A percentile compares a stretch with the other conserved stretches of the same genome.
phyloP scores from a whole-genome alignment of 768 basidiomycete species.

The Tubosaeta sp. region DNA sequence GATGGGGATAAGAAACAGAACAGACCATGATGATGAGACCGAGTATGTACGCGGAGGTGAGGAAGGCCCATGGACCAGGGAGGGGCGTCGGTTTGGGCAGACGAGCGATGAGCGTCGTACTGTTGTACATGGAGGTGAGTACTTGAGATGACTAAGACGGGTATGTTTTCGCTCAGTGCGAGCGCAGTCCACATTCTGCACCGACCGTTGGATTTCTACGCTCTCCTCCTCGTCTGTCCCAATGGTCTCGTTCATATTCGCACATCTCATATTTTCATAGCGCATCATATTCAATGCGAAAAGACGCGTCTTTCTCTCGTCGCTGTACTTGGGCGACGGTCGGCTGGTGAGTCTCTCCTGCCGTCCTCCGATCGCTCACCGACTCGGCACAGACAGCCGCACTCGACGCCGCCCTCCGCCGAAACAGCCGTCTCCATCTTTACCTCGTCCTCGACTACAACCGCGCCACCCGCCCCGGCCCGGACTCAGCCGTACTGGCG shows the following conservation, averaged over 20 bases:
- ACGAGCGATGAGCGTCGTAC: no score
- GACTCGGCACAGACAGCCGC: constrained; percentile 30
- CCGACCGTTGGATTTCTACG: constrained; percentile 57
- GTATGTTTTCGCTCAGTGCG: constrained; percentile 18
- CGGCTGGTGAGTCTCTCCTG: constrained; percentile 60
- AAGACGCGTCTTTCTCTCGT: constrained; percentile 81
- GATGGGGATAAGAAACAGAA: neutral
- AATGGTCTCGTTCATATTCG: neutral
- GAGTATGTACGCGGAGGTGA: constrained; percentile 69
- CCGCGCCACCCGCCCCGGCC: constrained; percentile 70
- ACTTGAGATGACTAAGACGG: neutral
- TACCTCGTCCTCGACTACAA: constrained; percentile 78
- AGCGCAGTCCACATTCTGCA: constrained; percentile 50
- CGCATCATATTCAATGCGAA: constrained; percentile 75
- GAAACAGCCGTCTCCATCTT: constrained; percentile 59
- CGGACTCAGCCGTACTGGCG: constrained; percentile 59
- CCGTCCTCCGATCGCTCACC: neutral
- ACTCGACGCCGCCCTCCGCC: constrained; percentile 53
- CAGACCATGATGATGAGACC: constrained; percentile 64
- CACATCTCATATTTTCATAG: constrained; percentile 34
- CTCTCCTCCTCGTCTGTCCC: constrained; percentile 46
- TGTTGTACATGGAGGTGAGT: constrained; percentile 1
- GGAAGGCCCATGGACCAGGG: constrained; percentile 67
- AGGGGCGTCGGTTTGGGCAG: constrained; percentile 13
- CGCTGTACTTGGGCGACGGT: constrained; percentile 70